Evolutionary conservation across 1,284 basidiomycete genomes (phyloP).

Genomic region (Xerocomus nothofagi): DNA sequence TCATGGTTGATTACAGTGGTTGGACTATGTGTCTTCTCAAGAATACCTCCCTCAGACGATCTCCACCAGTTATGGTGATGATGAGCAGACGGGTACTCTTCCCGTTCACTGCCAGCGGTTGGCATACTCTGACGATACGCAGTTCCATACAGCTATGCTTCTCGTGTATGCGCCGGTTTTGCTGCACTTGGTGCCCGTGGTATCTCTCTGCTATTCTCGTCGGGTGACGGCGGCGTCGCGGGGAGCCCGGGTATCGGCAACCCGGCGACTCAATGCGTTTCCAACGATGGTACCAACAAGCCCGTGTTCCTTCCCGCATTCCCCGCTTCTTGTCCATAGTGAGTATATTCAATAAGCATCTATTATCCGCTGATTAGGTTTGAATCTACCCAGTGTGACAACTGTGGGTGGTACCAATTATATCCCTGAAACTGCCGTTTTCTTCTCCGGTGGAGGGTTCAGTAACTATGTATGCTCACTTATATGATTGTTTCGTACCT

Average conservation of each 20-base stretch:
- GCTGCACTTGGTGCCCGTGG: conserved; percentile 62
- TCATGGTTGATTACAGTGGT: conserved; percentile 46
- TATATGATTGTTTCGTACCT: neutral
- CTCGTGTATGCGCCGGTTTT: conserved; percentile 61
- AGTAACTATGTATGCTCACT: conserved; percentile 35
- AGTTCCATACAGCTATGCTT: conserved; percentile 64
- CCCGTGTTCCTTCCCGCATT: conserved; percentile 61
- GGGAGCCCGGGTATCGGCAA: no score
- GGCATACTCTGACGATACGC: conserved; percentile 2
- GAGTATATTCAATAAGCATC: conserved; percentile 5
- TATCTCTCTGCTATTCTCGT: conserved; percentile 59
- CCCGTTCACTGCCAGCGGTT: neutral
- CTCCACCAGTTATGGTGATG: conserved; percentile 51
- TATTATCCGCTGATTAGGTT: neutral
- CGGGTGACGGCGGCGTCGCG: conserved; percentile 74
- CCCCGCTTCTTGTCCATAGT: conserved; percentile 48
- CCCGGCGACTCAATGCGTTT: conserved; percentile 55
- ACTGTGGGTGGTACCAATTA: conserved; percentile 59
- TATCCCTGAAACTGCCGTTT: conserved; percentile 56
- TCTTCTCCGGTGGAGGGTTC: conserved; percentile 69
- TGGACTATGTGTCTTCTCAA: conserved; percentile 51
- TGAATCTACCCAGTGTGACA: conserved; percentile 43
- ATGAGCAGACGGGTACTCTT: conserved; percentile 60
- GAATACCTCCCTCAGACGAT: conserved; percentile 35
- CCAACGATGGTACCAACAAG: conserved; percentile 57